phyloP scores from a whole-genome alignment of 495 filamentous ascomycete species.

The Bacidia gigantensis region DNA sequence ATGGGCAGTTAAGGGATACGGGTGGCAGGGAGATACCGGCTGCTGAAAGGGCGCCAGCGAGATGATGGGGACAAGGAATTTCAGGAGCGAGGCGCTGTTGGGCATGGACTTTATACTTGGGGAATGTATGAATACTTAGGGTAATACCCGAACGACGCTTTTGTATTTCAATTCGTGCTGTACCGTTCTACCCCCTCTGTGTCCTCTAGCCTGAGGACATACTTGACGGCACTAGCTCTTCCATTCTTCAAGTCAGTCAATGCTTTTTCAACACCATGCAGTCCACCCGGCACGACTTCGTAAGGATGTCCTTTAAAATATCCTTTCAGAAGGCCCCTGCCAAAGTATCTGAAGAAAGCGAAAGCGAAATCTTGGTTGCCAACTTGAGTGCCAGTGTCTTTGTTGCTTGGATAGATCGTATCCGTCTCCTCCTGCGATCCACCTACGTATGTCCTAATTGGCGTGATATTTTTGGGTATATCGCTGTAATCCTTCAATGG shows the following conservation, averaged over 20 bases:
- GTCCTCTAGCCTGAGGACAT: slow-evolving; percentile 53
- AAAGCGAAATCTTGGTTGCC: slow-evolving; percentile 40
- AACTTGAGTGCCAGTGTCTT: slow-evolving; percentile 10
- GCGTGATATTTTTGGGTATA: slow-evolving; percentile 25
- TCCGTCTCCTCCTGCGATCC: slow-evolving; percentile 30
- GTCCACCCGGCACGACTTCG: slow-evolving; percentile 44
- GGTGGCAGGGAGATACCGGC: not conserved
- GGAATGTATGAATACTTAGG: too few relatives aligned
- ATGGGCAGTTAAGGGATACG: not conserved
- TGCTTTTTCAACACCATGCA: slow-evolving; percentile 38
- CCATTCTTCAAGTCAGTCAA: slow-evolving; percentile 45
- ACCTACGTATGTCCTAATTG: slow-evolving; percentile 33
- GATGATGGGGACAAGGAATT: not conserved
- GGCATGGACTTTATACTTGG: too few relatives aligned
- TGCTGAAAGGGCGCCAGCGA: not conserved
- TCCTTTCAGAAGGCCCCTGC: slow-evolving; percentile 36
- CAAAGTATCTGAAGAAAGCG: slow-evolving; percentile 38
- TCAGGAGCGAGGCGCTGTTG: not conserved
- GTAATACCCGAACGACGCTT: too few relatives aligned
- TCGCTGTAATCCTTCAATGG: slow-evolving; percentile 22
- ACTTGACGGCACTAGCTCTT: slow-evolving; percentile 53
- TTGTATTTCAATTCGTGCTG: not conserved
- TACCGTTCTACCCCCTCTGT: slow-evolving; percentile 26
- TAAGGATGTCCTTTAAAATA: slow-evolving; percentile 46
- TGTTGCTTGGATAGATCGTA: slow-evolving; percentile 11